Evolutionary conservation across 805 yeast species (phyloP).

Genomic region (Zygotorulaspora sp.): DNA sequence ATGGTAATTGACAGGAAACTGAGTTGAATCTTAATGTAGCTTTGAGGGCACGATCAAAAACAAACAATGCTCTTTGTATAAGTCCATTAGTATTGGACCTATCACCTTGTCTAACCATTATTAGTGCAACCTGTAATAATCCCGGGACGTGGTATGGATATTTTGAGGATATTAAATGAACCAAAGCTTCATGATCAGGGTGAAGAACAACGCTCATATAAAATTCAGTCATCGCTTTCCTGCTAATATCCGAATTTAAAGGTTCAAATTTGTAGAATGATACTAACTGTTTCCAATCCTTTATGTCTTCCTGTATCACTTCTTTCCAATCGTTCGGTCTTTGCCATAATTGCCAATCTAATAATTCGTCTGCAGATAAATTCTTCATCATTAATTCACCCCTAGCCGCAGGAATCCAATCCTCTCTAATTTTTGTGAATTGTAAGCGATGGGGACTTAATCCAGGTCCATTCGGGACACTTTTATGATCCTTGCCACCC

Average conservation of each 20-base stretch:
- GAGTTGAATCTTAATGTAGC: conserved; percentile 53
- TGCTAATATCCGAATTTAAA: conserved; percentile 34
- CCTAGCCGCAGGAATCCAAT: conserved; percentile 68
- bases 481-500: conserved; percentile 74
- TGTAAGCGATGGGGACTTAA: conserved; percentile 56
- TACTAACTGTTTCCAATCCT: conserved; percentile 40
- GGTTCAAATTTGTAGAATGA: conserved; percentile 53
- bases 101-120: conserved; percentile 72
- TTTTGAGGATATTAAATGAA: conserved; percentile 48
- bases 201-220: conserved; percentile 61
- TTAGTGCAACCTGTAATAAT: conserved; percentile 71
- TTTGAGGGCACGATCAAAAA: conserved; percentile 70
- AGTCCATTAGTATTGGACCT: conserved; percentile 63
- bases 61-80: conserved; percentile 71
- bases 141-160: conserved; percentile 75
- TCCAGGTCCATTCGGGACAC: conserved; percentile 59
- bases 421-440: conserved; percentile 69
- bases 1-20: conserved; percentile 63
- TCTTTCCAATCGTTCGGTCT: conserved; percentile 48
- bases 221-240: conserved; percentile 42
- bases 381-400: conserved; percentile 62
- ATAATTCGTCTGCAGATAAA: conserved; percentile 38
- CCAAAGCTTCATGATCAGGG: conserved; percentile 75
- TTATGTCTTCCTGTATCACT: conserved; percentile 41
- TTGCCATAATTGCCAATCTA: conserved; percentile 36